These are phyloP conservation scores for Penicillium alfredii DNA, from an alignment of 495 filamentous ascomycete genomes.

Conservation along the genomic window DNA sequence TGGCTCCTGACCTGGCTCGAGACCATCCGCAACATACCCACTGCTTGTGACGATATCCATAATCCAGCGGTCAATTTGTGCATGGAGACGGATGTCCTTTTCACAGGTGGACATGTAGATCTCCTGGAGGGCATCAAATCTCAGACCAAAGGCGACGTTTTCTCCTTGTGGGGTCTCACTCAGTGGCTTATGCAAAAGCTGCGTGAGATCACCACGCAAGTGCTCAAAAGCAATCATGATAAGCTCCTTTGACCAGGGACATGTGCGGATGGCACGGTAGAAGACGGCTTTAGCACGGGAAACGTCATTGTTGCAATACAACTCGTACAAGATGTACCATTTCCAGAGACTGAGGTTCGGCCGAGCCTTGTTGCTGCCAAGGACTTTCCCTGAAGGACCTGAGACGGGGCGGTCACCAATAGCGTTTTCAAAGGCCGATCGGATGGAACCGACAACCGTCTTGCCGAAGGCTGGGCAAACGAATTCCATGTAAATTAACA, in stretches of 20 bases:
- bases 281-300: slow-evolving; percentile 43
- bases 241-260: slow-evolving; percentile 72
- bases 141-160: too few species aligned
- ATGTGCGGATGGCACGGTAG: slow-evolving; percentile 48
- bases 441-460: slow-evolving; percentile 55
- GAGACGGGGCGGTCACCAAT: slow-evolving; percentile 31
- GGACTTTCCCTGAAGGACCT: too few species aligned
- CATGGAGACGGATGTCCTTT: slow-evolving; percentile 1
- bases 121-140: too few species aligned
- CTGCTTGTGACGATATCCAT: too few species aligned
- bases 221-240: slow-evolving; percentile 57
- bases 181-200: slow-evolving; percentile 10
- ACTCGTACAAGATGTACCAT: slow-evolving; percentile 57
- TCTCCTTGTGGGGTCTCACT: slow-evolving; percentile 5
- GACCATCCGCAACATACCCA: too few species aligned
- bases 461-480: slow-evolving; percentile 33
- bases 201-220: slow-evolving; percentile 28
- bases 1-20: too few species aligned
- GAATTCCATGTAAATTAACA: slow-evolving; percentile 63
- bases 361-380: slow-evolving; percentile 29
- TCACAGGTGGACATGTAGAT: too few species aligned
- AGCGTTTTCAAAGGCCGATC: slow-evolving; percentile 66
- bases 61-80: too few species aligned
- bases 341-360: slow-evolving; percentile 57
- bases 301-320: slow-evolving; percentile 25